Conservation (phyloP, 2,329 filamentous ascomycete genomes). For the Beauveria asiatica region DNA sequence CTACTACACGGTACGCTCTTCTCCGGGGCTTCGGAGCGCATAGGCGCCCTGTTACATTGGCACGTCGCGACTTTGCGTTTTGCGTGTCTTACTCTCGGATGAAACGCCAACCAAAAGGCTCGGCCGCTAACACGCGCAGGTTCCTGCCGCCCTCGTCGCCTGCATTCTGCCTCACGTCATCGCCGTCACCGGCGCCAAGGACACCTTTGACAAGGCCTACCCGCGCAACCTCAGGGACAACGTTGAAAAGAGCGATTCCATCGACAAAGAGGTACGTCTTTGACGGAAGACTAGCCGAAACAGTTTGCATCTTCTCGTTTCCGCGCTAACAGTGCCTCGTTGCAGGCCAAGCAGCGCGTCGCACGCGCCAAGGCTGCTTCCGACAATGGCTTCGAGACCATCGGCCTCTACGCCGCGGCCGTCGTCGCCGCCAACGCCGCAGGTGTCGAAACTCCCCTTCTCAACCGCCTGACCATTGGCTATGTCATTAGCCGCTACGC, state of each 20-base stretch:
- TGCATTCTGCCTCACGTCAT: constrained; percentile 29
- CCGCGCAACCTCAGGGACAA: constrained; percentile 27
- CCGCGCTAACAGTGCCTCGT: neutral
- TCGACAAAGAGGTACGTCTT: constrained; percentile 21
- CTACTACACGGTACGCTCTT: constrained; percentile 11
- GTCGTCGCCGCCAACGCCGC: constrained; percentile 39
- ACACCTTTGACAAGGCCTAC: constrained; percentile 29
- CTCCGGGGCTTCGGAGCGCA: neutral
- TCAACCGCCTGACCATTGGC: constrained; percentile 32
- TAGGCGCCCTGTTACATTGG: neutral
- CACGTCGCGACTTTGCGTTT: neutral
- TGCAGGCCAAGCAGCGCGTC: constrained; percentile 44
- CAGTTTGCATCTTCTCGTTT: neutral
- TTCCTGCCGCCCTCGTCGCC: constrained; percentile 32
- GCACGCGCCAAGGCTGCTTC: constrained; percentile 43
- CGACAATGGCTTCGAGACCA: constrained; percentile 35
- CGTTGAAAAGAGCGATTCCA: constrained; percentile 23
- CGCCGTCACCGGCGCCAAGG: constrained; percentile 21
- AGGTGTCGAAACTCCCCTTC: constrained; percentile 25
- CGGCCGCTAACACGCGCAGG: constrained; percentile 18
- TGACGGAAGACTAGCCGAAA: too few relatives aligned
- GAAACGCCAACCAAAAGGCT: neutral
- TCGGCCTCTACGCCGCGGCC: constrained; percentile 33
- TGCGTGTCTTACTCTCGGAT: neutral
- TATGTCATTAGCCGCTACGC: constrained; percentile 32